Conservation (phyloP, 2,329 filamentous ascomycete species). For the Botryotinia convoluta region DNA sequence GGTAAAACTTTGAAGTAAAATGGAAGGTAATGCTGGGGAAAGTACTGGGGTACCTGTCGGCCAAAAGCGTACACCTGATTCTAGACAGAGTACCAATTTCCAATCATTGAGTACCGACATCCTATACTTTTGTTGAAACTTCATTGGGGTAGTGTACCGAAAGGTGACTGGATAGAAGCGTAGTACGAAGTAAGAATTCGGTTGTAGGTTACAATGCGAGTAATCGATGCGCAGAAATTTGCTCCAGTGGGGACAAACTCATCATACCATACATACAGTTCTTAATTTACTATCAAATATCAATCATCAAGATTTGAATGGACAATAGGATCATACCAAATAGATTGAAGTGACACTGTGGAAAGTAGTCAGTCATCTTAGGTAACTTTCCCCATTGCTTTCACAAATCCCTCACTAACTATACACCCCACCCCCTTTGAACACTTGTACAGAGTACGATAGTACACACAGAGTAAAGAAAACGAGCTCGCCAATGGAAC, state of each 20-base stretch:
- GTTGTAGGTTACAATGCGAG: background rate
- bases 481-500: background rate
- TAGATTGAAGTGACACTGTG: background rate
- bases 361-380: background rate
- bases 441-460: background rate
- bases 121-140: background rate
- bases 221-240: background rate
- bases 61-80: background rate
- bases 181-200: background rate
- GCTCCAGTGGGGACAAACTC: background rate
- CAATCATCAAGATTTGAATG: background rate
- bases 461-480: background rate
- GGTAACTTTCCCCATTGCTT: background rate
- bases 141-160: background rate
- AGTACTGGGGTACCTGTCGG: background rate
- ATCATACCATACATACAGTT: background rate
- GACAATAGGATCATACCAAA: background rate
- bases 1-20: background rate
- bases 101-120: slow-evolving; percentile 5
- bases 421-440: background rate
- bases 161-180: background rate
- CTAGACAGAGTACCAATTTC: background rate
- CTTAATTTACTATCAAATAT: background rate
- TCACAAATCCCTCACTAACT: background rate
- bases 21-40: background rate